Base-by-base conservation (phyloP, 2,329 filamentous ascomycete genomes). In the Diaporthe nobilis region DNA sequence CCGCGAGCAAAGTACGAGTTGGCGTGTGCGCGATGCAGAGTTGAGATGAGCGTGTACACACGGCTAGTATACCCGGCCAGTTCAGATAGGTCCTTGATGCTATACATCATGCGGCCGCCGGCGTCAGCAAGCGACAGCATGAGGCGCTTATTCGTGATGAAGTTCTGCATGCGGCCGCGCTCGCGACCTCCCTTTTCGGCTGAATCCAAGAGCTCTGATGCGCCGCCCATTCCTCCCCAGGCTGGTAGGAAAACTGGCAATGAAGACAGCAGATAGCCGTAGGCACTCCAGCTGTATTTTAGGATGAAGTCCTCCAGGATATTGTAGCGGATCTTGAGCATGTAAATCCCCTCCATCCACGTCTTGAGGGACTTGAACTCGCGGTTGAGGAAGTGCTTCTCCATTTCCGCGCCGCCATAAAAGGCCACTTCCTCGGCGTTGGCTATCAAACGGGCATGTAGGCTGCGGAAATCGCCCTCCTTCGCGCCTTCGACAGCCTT, bases 261-360 rank as follows among this genome's bases (percentile, higher is more conserved):
- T 4, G 96, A 97, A 1, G 96, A 97, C 74, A 99, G 89, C 49
- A 98, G 90, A 81, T 99, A 99, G 49, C 97, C 97, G 82, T 98
- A 98, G 0, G 97, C 97, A 78, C 96, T 98, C 97, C 97, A 99
- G 78, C 95, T 97, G 83, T 99, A 99, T 84, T 99, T 99, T 76
- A 99, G 87, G 67, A 99, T 95, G 81, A 99, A 98, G 83, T 99
- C 97, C 83, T 99, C 97, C 0, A 99, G 92, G 87, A 99, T 99
- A 83, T 98, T 99, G 87, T 99, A 99, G 22, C 95, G 93, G 79
- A 99, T 98, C 85, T 98, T 98, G 79, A 98, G 92, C 84, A 95
- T 96, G 85, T 99, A 99, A 78, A 99, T 98, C 60, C 95, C 94
- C 83, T 99, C 97, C 96, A 99, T 98, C 94, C 96, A 98, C 78